Evolutionary conservation across 73 alveolate species (phyloP).

Genomic region (Tetrahymena borealis): DNA sequence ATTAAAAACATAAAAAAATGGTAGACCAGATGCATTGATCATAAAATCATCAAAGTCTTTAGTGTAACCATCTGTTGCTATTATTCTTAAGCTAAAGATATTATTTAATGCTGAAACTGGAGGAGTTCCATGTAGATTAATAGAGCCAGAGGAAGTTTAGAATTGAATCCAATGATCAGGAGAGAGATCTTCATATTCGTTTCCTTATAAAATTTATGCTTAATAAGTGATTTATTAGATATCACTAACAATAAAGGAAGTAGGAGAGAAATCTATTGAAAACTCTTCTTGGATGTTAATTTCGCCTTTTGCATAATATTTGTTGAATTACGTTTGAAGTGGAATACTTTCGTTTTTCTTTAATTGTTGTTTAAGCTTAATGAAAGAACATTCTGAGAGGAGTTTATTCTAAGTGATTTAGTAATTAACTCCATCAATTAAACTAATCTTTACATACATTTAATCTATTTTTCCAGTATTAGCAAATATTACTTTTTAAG

Average conservation of each 20-base stretch:
- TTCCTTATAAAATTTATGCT: not conserved
- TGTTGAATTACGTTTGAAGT: not conserved
- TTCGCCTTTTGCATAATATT: not conserved
- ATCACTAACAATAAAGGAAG: not conserved
- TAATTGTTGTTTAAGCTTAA: not conserved
- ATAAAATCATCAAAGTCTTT: not conserved
- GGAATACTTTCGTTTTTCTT: not conserved
- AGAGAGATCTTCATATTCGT: not conserved
- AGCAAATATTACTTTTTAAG: not conserved
- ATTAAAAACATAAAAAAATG: not conserved
- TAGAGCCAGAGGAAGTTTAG: not conserved
- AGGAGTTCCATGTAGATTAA: not conserved
- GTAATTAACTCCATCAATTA: not conserved
- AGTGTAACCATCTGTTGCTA: not conserved
- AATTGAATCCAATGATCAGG: not conserved
- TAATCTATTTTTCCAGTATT: not conserved
- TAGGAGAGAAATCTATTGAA: not conserved
- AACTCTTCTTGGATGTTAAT: not conserved
- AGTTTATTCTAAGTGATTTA: not conserved
- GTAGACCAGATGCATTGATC: not conserved
- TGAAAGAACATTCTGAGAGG: not conserved
- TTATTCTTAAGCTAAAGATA: not conserved
- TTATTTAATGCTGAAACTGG: not conserved
- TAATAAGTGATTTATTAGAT: not conserved
- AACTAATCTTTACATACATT: not conserved